phyloP scores from a whole-genome alignment of 2,329 filamentous ascomycete genomes.

The Aspergillus thermomutatus region DNA sequence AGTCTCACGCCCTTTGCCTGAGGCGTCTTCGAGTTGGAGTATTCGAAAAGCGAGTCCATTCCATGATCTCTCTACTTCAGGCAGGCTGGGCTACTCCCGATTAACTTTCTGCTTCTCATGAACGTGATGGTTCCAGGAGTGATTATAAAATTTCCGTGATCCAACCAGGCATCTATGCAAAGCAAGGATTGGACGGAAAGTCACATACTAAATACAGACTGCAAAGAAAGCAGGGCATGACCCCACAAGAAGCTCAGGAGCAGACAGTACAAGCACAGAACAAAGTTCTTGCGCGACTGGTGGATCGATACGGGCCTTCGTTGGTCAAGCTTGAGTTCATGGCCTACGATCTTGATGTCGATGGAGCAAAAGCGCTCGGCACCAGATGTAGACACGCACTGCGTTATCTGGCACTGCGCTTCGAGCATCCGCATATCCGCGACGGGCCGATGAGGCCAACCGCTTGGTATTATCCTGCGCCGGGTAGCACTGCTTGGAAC shows the following conservation, averaged over 20 bases:
- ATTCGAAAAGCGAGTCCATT: conserved; percentile 31
- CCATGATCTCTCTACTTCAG: conserved; percentile 29
- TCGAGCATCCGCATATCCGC: conserved; percentile 33
- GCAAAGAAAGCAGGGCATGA: neutral
- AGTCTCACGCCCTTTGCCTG: conserved; percentile 27
- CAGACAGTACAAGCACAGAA: conserved; percentile 26
- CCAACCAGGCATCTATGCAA: conserved; percentile 4
- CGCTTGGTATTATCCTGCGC: conserved; percentile 27
- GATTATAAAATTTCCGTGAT: conserved; percentile 16
- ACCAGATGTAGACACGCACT: conserved; percentile 21
- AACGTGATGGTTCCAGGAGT: conserved; percentile 2
- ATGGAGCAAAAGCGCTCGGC: conserved; percentile 26
- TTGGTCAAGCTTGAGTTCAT: conserved; percentile 29
- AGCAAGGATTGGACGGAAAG: neutral
- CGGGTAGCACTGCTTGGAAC: conserved; percentile 30
- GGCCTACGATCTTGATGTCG: conserved; percentile 28
- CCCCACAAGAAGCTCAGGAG: conserved; percentile 8
- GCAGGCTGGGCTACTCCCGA: conserved; percentile 21
- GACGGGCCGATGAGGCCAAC: conserved; percentile 25
- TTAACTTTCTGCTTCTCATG: conserved; percentile 6
- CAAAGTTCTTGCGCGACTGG: conserved; percentile 18
- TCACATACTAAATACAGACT: neutral
- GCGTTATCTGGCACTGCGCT: conserved; percentile 32
- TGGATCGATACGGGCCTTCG: conserved; percentile 24
- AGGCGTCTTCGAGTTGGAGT: conserved; percentile 29